These are phyloP conservation scores for Debaryomyces sp. DNA, from an alignment of 1,139 yeast species.

Conservation along the genomic window DNA sequence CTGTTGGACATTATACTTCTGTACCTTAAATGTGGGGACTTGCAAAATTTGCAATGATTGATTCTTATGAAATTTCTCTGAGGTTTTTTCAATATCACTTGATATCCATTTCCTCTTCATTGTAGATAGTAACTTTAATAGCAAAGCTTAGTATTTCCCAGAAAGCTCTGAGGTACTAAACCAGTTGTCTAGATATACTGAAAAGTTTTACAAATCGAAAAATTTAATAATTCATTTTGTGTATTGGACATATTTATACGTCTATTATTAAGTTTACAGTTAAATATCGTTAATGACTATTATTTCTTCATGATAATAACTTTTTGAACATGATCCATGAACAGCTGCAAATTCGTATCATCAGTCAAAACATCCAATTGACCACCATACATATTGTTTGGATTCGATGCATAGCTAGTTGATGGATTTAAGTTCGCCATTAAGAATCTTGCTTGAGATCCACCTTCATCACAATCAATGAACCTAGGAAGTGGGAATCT, in stretches of 20 bases:
- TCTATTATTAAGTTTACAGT: slow-evolving; percentile 4
- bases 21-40: neutral
- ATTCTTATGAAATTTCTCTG: neutral
- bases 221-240: slow-evolving; percentile 3
- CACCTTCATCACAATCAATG: slow-evolving; percentile 76
- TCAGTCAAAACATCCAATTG: slow-evolving; percentile 59
- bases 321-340: slow-evolving; percentile 59
- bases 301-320: slow-evolving; percentile 30
- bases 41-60: neutral
- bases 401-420: slow-evolving; percentile 54
- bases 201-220: slow-evolving; percentile 5
- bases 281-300: slow-evolving; percentile 9
- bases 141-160: neutral
- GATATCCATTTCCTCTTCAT: slow-evolving; percentile 4
- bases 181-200: neutral
- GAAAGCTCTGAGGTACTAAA: neutral
- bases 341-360: slow-evolving; percentile 69
- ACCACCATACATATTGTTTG: slow-evolving; percentile 35
- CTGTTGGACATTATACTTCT: neutral
- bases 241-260: slow-evolving; percentile 5
- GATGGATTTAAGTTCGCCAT: slow-evolving; percentile 78
- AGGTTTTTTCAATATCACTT: neutral
- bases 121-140: neutral
- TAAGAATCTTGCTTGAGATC: slow-evolving; percentile 76
- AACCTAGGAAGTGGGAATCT: slow-evolving; percentile 75